These are phyloP conservation scores for Colletotrichum neosansevieriae DNA, from an alignment of 2,329 filamentous ascomycete species.

Conservation along the genomic window DNA sequence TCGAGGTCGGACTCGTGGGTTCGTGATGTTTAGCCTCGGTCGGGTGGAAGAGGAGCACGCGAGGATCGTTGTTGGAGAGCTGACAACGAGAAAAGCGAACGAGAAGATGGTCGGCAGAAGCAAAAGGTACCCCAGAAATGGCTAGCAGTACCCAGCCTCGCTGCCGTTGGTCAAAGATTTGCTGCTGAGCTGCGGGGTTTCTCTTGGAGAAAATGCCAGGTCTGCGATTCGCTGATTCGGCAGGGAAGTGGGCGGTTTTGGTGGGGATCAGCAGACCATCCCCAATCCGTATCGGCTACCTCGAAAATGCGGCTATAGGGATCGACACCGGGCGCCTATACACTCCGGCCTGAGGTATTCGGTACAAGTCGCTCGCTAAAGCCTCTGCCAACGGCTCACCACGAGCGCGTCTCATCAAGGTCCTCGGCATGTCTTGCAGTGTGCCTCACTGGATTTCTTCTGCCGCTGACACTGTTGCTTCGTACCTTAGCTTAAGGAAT, in stretches of 20 bases:
- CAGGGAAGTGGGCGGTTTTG: slow-evolving; percentile 11
- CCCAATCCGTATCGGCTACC: slow-evolving; percentile 20
- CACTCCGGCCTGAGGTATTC: slow-evolving; percentile 13
- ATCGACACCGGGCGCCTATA: neutral
- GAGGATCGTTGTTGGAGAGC: slow-evolving; percentile 32
- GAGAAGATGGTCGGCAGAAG: slow-evolving; percentile 5
- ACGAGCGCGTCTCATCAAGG: slow-evolving; percentile 15
- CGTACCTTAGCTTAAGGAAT: neutral
- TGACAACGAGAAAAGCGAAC: slow-evolving; percentile 2
- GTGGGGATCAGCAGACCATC: slow-evolving; percentile 4
- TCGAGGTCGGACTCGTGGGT: slow-evolving; percentile 5
- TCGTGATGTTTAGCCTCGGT: slow-evolving; percentile 41
- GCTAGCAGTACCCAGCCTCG: slow-evolving; percentile 28
- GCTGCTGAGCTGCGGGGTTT: slow-evolving; percentile 39
- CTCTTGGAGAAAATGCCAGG: slow-evolving; percentile 38
- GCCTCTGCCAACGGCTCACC: slow-evolving; percentile 6
- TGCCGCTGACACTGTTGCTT: neutral
- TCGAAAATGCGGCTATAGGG: neutral
- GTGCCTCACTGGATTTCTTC: neutral
- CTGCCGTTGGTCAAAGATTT: slow-evolving; percentile 40
- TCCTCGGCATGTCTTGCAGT: slow-evolving; percentile 10
- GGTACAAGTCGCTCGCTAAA: neutral
- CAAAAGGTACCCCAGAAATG: neutral
- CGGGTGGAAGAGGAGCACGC: slow-evolving; percentile 39
- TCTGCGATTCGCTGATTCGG: slow-evolving; percentile 18